Evolutionary conservation across 2,329 filamentous ascomycete genomes (phyloP), one percentile per base, ranked within the genome.

Genomic region (Trichoderma atroviride): DNA sequence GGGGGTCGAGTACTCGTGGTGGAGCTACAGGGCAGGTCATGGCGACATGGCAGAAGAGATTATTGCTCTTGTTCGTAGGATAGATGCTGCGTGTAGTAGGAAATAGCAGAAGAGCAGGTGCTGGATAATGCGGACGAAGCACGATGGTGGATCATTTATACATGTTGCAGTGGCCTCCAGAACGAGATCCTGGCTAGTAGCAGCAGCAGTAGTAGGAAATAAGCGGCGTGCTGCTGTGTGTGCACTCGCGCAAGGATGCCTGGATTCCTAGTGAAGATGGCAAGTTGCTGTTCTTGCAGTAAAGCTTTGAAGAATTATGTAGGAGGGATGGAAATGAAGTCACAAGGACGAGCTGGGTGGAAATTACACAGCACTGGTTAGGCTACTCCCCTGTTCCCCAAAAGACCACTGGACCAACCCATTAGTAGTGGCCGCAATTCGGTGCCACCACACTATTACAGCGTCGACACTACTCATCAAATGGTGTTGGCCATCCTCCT

Each of bases 101-200:
- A 13, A 5, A 19, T 55, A 2, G n/a, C 31, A 40, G 22, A 37
- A 10, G 43, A 50, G 31, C 52, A 16, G 14, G 31, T 33, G 24
- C 27, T 47, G 35, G 24, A 14, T 27, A 56, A n/a, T 52, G 55
- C 16, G n/a, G 40, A 29, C 31, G 24, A 59, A 50, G 14, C 55
- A 60, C 55, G 33, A 22, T 29, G 63, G 43, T n/a, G 40, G 43
- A 29, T 55, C 65, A 68, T 68, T 60, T 68, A 68, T 68, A 55
- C 56, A 60, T 68, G 40, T 5, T 67, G 33, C 62, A 65, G 14
- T 61, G n/a, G 40, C 16, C 24, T 52, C 59, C 10, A 62, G 43
- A 50, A 62, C 22, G 56, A 19, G 47, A 47, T 14, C 29, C 31
- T 31, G 56, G 47, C 9, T 67, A 22, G 24, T 10, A 19, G 22